Percentiles rank a stretch among this genome's conserved stretches.
Conservation (phyloP, 208 protist genomes). For the Wallacemonas sp. region DNA sequence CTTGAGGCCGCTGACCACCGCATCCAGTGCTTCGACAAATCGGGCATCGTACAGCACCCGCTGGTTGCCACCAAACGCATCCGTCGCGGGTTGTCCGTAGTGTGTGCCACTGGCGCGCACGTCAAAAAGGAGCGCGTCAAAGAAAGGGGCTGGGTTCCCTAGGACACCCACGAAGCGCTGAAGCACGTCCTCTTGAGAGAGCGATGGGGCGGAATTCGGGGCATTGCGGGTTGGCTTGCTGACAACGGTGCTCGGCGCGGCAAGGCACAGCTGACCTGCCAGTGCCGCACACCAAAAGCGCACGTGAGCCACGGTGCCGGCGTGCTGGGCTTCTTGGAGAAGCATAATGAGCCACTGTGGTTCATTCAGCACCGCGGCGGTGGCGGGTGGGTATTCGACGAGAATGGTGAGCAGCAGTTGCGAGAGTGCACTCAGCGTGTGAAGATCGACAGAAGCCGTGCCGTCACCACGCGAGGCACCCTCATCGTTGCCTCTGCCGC, state of each 20-base stretch:
- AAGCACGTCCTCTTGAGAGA: slow-evolving; percentile 23
- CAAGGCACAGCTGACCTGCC: slow-evolving; percentile 45
- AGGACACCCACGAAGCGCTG: slow-evolving; percentile 56
- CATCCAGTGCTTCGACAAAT: slow-evolving; percentile 27
- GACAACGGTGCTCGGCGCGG: not conserved
- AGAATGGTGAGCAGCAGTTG: slow-evolving; percentile 1
- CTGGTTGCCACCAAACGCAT: slow-evolving; percentile 39
- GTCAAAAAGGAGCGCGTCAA: slow-evolving; percentile 80
- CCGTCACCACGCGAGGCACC: not conserved
- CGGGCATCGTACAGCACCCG: slow-evolving; percentile 56
- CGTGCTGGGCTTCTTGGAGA: slow-evolving; percentile 41
- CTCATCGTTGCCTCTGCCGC: not conserved
- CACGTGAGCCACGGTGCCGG: slow-evolving; percentile 45
- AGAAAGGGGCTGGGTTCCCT: slow-evolving; percentile 40
- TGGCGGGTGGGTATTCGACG: slow-evolving; percentile 16
- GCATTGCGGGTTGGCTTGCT: no score
- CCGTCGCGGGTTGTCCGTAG: slow-evolving; percentile 55
- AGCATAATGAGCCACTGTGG: slow-evolving; percentile 40
- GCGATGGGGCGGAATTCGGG: no score
- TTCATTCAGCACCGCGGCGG: slow-evolving; percentile 38
- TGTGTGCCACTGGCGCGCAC: slow-evolving; percentile 52
- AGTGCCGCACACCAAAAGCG: slow-evolving; percentile 72
- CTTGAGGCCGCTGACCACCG: slow-evolving; percentile 24
- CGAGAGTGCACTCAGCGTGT: slow-evolving; percentile 6
- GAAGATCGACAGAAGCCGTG: not conserved